phyloP scores from a whole-genome alignment of 2,329 filamentous ascomycete genomes.

The Scortechinia acanthostroma region DNA sequence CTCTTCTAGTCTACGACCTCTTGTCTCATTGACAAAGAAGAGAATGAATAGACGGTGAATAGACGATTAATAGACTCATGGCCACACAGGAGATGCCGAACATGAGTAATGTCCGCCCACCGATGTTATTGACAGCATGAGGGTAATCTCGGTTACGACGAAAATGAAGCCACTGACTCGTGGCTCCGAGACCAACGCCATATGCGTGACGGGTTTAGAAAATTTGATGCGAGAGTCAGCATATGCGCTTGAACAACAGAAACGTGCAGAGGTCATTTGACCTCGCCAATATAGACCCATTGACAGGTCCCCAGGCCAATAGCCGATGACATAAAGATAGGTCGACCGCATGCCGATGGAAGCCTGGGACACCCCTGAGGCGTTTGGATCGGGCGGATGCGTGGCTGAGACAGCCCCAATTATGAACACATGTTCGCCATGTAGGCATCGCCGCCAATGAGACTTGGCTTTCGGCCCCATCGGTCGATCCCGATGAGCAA shows the following conservation, averaged over 20 bases:
- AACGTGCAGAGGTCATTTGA: too few relatives aligned
- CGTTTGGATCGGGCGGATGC: slow-evolving; percentile 41
- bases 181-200: slow-evolving; percentile 24
- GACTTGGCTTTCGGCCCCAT: slow-evolving; percentile 51
- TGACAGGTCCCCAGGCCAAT: slow-evolving; percentile 38
- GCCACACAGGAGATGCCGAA: slow-evolving; percentile 27
- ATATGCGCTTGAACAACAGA: too few relatives aligned
- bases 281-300: slow-evolving; percentile 42
- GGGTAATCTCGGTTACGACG: slow-evolving; percentile 26
- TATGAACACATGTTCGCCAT: slow-evolving; percentile 61
- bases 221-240: slow-evolving; percentile 23
- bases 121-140: slow-evolving; percentile 28
- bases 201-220: slow-evolving; percentile 28
- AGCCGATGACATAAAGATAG: slow-evolving; percentile 42
- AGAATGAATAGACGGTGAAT: too few relatives aligned
- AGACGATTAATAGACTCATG: slow-evolving; percentile 26
- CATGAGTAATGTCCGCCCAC: slow-evolving; percentile 28
- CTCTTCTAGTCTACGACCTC: too few relatives aligned
- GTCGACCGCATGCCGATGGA: slow-evolving; percentile 40
- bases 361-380: not conserved
- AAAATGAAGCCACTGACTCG: slow-evolving; percentile 32
- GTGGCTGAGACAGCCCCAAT: slow-evolving; percentile 34
- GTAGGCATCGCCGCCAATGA: slow-evolving; percentile 60
- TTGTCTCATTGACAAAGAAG: slow-evolving; percentile 56
- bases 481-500: slow-evolving; percentile 63